Evolutionary conservation across 2,329 filamentous ascomycete species (phyloP), one percentile per base, ranked within the genome.

Genomic region (Sporothrix dimorphospora): DNA sequence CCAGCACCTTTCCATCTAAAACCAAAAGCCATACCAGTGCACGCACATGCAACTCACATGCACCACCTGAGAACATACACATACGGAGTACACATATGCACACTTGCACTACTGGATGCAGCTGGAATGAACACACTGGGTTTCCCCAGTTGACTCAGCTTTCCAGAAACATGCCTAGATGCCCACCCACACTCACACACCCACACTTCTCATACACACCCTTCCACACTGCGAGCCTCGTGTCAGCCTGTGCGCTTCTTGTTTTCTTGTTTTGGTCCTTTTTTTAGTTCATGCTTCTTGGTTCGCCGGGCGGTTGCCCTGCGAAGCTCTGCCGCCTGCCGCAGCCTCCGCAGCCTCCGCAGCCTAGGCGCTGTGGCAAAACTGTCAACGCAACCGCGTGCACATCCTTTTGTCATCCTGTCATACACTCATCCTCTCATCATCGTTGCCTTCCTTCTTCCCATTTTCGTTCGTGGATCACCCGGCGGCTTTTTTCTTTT

Each of bases 361-460:
- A 67, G 65, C 65, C 65, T 51, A 67, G 61, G 49, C 14, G 70
- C 70, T 68, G 70, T 71, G 70, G 70, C 70, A 67, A 71, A 57
- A 24, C 21, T 55, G 59, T 55, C 57, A 38, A 57, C 70, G 61
- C 70, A 67, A 40, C 8, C 24, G 34, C 24, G 34, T 63, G 34
- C 34, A 42, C 57, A 63, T 63, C 59, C 59, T 65, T 65, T 65
- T 65, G 59, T 45, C 59, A 69, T 49, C 42, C 49, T 63, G 59
- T 45, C 59, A 69, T 49, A 27, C 49, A 53, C 21, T 4, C 59
- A 38, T 21, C 47, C n/a, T 38, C 45, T 49, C 27, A 30, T 34
- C 40, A 34, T 21, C 24, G 38, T 38, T 67, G n/a, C 47, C 34
- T 65, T n/a, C n/a, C n/a, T n/a, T n/a, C n/a, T n/a, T n/a, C n/a